Evolutionary conservation across 768 basidiomycete species (phyloP).

Genomic region (Tylopilus rubrobrunneus): DNA sequence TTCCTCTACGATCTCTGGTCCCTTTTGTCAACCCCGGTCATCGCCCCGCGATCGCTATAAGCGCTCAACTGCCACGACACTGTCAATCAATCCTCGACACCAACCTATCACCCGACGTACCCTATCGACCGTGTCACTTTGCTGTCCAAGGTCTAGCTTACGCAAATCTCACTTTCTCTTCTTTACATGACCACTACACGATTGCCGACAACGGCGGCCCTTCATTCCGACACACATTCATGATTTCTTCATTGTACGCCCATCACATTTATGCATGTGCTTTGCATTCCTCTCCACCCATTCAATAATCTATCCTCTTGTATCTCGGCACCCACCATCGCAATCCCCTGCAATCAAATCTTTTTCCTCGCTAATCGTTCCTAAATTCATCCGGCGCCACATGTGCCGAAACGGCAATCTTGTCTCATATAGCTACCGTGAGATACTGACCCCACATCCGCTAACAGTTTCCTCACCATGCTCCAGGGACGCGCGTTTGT

Average conservation of each 20-base stretch:
- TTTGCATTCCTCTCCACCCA: slow-evolving; percentile 7
- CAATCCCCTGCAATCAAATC: background rate
- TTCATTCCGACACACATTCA: slow-evolving; percentile 1
- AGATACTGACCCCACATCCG: slow-evolving; percentile 1
- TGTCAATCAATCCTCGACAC: background rate
- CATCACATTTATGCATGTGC: background rate
- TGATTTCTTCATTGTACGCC: background rate
- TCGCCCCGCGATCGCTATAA: background rate
- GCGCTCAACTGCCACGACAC: background rate
- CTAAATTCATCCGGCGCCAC: slow-evolving; percentile 3
- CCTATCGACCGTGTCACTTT: background rate
- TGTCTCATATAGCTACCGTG: background rate
- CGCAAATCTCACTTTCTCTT: background rate
- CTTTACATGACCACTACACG: background rate
- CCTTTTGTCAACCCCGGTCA: background rate
- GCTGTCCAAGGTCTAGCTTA: background rate
- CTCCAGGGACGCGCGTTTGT: background rate
- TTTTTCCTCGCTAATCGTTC: background rate
- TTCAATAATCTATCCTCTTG: background rate
- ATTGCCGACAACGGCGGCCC: slow-evolving; percentile 10
- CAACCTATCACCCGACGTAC: background rate
- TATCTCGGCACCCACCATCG: background rate
- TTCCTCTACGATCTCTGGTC: background rate
- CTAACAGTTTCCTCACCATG: background rate
- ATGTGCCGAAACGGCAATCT: slow-evolving; percentile 7